Base-by-base conservation (phyloP, 1,139 yeast species). In the Debaryomycetaceae sp. region DNA sequence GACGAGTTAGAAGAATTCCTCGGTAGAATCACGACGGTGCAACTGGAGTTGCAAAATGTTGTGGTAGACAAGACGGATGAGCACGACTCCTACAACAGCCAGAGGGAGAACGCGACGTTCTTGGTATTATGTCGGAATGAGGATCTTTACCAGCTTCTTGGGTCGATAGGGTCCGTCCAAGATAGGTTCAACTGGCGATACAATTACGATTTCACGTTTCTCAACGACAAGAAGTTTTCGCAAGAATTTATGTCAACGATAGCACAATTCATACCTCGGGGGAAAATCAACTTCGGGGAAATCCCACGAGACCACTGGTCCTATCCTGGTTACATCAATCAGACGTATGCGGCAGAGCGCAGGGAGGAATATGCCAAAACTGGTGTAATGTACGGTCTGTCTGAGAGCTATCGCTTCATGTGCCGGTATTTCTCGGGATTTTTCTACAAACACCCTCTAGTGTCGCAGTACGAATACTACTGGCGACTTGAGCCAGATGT, bases 71-170 rank as follows among this genome's bases (percentile, higher is more conserved):
- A 43, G 39, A 20, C 23, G n/a, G 20, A 7, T 36, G 13, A 14
- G n/a, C 39, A 37, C 3, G 36, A 39, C 17, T 22, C 9, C 41
- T 42, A 20, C 14, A 34, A 34, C n/a, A 13, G 22, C 3, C 34
- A 30, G 7, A 49, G 53, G 40, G 58, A 52, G 41, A 56, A 56
- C 42, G 95, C 93, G 5, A 82, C 91, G 0, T 80, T 88, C 54
- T 82, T 87, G 45, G 78, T 90, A 7, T 65, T 89, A 45, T 91
- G 87, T 36, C 72, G 95, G 51, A 87, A 88, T 61, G 60, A 69
- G 11, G 96, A 89, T 53, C 59, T 87, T 33, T 72, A 72, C 60
- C 77, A 72, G 6, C 65, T 87, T 45, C 60, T 84, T 14, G 74
- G 70, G 42, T 80, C 95, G 5, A 80, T 88, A 39, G 75, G 79